These are phyloP conservation scores for Dalbergia oliveri DNA, from an alignment of 306 rosid genomes.

Conservation along the genomic window DNA sequence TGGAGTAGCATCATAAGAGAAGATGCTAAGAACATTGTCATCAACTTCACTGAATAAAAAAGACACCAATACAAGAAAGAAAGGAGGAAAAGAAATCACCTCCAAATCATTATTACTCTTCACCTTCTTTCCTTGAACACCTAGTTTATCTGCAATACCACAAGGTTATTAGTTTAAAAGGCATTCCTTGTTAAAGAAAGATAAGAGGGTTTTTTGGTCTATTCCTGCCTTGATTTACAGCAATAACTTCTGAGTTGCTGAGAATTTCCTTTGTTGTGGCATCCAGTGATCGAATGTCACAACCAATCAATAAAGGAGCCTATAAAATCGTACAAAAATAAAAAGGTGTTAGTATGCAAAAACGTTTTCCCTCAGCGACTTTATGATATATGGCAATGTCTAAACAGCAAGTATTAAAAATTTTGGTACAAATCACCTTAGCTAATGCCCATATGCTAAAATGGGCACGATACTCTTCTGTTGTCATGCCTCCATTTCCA, in stretches of 20 bases:
- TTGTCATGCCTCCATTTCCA: conserved; percentile 85
- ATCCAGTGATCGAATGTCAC: conserved; percentile 73
- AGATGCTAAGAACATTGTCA: not conserved
- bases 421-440: conserved; percentile 56
- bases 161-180: conserved; percentile 4
- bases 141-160: conserved; percentile 61
- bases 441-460: conserved; percentile 84
- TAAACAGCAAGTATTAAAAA: not conserved
- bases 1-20: not conserved
- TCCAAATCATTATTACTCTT: conserved; percentile 59
- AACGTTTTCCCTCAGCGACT: not conserved
- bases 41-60: not conserved
- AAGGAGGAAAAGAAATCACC: conserved; percentile 52
- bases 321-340: not conserved
- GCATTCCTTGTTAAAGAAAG: conserved; percentile 15
- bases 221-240: conserved; percentile 76
- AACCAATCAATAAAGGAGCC: conserved; percentile 65
- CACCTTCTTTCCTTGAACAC: conserved; percentile 79
- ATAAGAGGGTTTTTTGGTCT: not conserved
- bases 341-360: not conserved
- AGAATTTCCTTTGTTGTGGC: conserved; percentile 55
- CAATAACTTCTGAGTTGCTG: conserved; percentile 73
- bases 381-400: conserved; percentile 28
- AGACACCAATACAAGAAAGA: not conserved
- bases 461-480: conserved; percentile 81